Evolutionary conservation across 306 rosid genomes (phyloP).

Genomic region (Hippophae gyantsensis): DNA sequence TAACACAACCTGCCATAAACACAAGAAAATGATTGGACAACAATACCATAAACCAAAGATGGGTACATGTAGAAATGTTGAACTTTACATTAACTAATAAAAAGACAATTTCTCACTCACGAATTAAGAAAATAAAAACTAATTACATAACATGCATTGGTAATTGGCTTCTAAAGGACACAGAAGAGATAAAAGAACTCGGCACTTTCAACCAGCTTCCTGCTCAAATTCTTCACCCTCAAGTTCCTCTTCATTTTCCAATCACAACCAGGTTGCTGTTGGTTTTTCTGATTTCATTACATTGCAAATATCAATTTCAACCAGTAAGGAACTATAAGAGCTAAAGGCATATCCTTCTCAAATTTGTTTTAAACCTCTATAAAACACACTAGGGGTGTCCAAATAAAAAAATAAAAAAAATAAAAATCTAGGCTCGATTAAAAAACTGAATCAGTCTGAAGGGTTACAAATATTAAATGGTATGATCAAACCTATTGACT

Average conservation of each 20-base stretch:
- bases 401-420: too few relatives aligned
- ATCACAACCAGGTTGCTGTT: slow-evolving; percentile 58
- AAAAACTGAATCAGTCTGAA: too few relatives aligned
- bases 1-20: too few relatives aligned
- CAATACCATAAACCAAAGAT: too few relatives aligned
- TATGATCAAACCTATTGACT: too few relatives aligned
- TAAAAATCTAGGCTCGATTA: too few relatives aligned
- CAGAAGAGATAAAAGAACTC: neutral
- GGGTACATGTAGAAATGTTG: too few relatives aligned
- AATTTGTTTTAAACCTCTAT: too few relatives aligned
- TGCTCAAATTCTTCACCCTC: slow-evolving; percentile 95
- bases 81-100: neutral
- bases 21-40: too few relatives aligned
- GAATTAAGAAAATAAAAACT: neutral
- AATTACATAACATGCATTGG: neutral
- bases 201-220: slow-evolving; percentile 64
- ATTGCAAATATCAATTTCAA: slow-evolving; percentile 32
- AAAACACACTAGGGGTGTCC: too few relatives aligned
- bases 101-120: neutral
- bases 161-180: neutral
- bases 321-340: neutral
- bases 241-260: slow-evolving; percentile 78
- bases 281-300: slow-evolving; percentile 64
- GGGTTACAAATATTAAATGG: too few relatives aligned
- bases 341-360: too few relatives aligned